phyloP scores from a whole-genome alignment of 371 early-diverging fungal species.

The Mortierella sp. region DNA sequence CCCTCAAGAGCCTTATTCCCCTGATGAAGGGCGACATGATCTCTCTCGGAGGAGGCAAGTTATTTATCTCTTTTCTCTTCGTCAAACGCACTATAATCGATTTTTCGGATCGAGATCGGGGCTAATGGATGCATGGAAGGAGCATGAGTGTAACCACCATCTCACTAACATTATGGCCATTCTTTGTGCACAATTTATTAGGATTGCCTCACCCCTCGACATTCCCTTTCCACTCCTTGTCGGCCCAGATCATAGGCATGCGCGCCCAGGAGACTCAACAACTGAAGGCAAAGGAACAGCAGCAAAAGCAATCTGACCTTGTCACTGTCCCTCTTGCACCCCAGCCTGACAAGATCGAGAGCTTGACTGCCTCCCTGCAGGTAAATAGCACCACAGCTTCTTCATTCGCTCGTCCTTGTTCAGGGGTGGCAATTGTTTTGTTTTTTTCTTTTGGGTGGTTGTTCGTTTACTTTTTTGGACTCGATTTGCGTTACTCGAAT shows the following conservation, averaged over 20 bases:
- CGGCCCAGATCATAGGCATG: constrained; percentile 60
- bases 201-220: constrained; percentile 70
- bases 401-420: not conserved
- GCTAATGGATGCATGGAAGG: not conserved
- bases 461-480: constrained; percentile 5
- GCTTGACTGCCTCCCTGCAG: constrained; percentile 42
- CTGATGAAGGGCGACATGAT: constrained; percentile 53
- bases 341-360: constrained; percentile 41
- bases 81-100: too few species aligned
- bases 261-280: constrained; percentile 26
- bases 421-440: not conserved
- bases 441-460: not conserved
- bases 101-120: not conserved
- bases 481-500: not conserved
- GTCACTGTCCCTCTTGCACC: constrained; percentile 47
- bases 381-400: constrained; percentile 10
- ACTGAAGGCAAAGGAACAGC: not conserved
- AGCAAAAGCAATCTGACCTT: constrained; percentile 1
- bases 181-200: not conserved
- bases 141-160: not conserved
- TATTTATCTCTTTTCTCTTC: too few species aligned
- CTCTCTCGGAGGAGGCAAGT: constrained; percentile 52
- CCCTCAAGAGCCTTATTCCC: constrained; percentile 43
- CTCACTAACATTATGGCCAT: not conserved
- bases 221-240: constrained; percentile 67